Evolutionary conservation across 192 early-diverging fungal genomes (phyloP), one percentile per base, ranked within the genome.

Genomic region (Spizellomyces sp.): DNA sequence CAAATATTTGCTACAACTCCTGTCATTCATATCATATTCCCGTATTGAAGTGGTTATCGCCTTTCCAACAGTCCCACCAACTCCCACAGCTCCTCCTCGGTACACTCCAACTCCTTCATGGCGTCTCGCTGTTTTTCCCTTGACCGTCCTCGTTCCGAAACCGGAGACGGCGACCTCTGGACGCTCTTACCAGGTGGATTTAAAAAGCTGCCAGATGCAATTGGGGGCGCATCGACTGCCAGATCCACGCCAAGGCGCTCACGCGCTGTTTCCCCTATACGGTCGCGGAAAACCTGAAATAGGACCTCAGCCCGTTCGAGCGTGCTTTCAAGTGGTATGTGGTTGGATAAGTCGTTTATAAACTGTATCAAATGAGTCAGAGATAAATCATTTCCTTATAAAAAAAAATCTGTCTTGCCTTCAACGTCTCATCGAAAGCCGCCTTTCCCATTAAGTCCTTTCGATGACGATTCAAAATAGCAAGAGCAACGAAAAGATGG

Each of bases 401-500:
- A 17, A 27, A 63, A 45, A 14, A 12, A 61, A 22, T 36, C 1
- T 36, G 0, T 36, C 27, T 36, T 36, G 27, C 27, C 27, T 98
- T 99, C 46, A 98, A 81, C 45, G 92, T 91, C 69, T 98, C 96
- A 67, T 99, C 97, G 77, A 96, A 98, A 41, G 89, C 88, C 42
- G 81, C 79, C 68, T 92, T 86, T 36, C 90, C 87, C 71, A 95
- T 90, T 42, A 98, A 89, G 2, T 91, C 83, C 22, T 88, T 78
- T 6, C 94, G 83, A 67, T 96, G 90, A 66, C 93, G 88, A 69
- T 99, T 93, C 45, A 99, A 76, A 60, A 99, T 94, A n/a, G 95
- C 93, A 65, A 98, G 76, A 5, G 95, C 95, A 8, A 99, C 91
- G 86, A 99, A 99, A 45, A 98, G 72, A 68, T 95, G 90, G 70